phyloP scores from a whole-genome alignment of 1,284 basidiomycete species.

The Dichomitus squalens region DNA sequence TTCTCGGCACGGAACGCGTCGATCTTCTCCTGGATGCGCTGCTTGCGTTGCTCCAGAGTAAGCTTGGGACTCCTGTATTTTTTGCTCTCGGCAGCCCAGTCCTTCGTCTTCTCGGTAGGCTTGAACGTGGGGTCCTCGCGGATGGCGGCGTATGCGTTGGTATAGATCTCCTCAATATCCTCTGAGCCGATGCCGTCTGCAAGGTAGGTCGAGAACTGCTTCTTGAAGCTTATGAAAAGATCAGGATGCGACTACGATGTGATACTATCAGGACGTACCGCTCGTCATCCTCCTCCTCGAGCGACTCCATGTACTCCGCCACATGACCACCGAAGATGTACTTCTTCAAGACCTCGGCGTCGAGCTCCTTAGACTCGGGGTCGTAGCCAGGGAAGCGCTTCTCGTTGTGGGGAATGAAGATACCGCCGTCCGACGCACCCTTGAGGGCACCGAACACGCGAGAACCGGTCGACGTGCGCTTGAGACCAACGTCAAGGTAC shows the following conservation, averaged over 20 bases:
- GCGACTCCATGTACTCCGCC: constrained; percentile 99
- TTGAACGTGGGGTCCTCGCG: constrained; percentile 94
- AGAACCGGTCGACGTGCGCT: constrained; percentile 96
- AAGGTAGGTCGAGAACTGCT: constrained; percentile 96
- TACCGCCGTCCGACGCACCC: constrained; percentile 97
- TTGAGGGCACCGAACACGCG: constrained; percentile 99
- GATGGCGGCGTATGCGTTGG: constrained; percentile 89
- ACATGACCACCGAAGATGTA: constrained; percentile 99
- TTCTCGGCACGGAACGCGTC: constrained; percentile 79
- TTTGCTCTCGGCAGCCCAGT: constrained; percentile 89
- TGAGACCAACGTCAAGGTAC: constrained; percentile 98
- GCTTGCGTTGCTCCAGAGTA: constrained; percentile 79
- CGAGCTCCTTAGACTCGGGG: constrained; percentile 91
- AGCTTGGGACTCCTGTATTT: constrained; percentile 79
- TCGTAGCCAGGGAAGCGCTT: constrained; percentile 99
- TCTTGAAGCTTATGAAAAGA: constrained; percentile 82
- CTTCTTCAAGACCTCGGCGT: constrained; percentile 94
- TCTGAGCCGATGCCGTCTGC: constrained; percentile 95
- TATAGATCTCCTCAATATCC: constrained; percentile 97
- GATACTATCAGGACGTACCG: constrained; percentile 49
- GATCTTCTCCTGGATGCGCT: constrained; percentile 82
- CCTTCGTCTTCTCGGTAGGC: constrained; percentile 88
- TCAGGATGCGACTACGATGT: neutral
- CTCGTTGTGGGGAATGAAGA: constrained; percentile 97
- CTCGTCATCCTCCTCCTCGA: constrained; percentile 99